These are phyloP conservation scores for Podospora pseudopauciseta DNA, from an alignment of 495 filamentous ascomycete species.

Conservation along the genomic window DNA sequence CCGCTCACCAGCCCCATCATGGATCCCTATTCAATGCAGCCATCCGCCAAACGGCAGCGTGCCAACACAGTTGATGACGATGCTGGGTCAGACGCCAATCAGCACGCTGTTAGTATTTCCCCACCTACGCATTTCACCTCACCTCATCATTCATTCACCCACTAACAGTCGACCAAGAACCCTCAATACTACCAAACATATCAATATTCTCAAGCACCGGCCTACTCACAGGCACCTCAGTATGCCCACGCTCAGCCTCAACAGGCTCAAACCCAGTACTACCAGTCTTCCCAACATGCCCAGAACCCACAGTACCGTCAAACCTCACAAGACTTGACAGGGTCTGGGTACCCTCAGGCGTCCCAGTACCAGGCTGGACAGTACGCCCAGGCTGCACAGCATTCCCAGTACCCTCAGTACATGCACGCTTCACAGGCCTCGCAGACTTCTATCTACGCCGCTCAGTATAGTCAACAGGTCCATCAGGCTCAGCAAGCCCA, in stretches of 20 bases:
- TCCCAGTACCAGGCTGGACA: background rate
- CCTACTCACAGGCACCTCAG: background rate
- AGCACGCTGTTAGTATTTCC: background rate
- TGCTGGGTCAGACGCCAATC: background rate
- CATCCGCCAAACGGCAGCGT: background rate
- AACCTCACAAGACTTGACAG: background rate
- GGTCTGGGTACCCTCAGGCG: background rate
- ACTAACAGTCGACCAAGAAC: background rate
- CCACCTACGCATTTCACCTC: background rate
- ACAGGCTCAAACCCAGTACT: background rate
- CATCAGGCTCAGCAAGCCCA: background rate
- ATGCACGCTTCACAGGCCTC: background rate
- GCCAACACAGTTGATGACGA: background rate
- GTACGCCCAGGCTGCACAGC: too few relatives aligned
- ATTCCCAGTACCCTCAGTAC: background rate
- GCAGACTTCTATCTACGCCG: background rate
- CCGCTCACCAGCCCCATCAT: background rate
- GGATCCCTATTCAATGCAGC: background rate
- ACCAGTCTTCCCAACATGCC: background rate
- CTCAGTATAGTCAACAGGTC: background rate
- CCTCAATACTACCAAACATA: background rate
- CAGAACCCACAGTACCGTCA: background rate
- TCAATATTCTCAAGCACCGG: background rate
- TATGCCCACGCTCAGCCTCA: background rate
- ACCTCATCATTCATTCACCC: background rate